A percentile compares a stretch with the other conserved stretches of the same genome.
Conservation (phyloP, 257 asterid species). For the Forsythia viridissima region DNA sequence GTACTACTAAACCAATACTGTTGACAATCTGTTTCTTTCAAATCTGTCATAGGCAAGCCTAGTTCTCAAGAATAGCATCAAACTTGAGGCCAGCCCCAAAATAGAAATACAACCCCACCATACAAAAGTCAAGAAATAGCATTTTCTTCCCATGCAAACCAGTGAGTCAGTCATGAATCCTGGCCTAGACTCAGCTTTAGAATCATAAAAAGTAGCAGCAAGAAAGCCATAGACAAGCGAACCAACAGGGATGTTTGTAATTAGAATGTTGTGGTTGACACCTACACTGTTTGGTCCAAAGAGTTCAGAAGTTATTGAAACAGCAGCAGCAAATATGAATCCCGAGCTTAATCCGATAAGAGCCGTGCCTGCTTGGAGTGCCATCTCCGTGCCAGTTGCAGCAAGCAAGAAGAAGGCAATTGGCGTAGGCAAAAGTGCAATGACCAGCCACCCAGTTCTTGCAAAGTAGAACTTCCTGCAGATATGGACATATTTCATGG, state of each 20-base stretch:
- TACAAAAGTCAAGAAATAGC: slow-evolving; percentile 72
- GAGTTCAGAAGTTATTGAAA: slow-evolving; percentile 87
- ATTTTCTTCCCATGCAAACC: slow-evolving; percentile 83
- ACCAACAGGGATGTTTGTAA: slow-evolving; percentile 86
- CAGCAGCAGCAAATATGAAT: slow-evolving; percentile 88
- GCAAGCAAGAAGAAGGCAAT: slow-evolving; percentile 60
- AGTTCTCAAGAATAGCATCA: slow-evolving; percentile 68
- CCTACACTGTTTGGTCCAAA: slow-evolving; percentile 83
- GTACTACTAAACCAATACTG: slow-evolving; percentile 11
- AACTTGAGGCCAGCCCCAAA: slow-evolving; percentile 64
- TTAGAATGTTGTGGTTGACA: slow-evolving; percentile 89
- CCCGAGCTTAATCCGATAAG: slow-evolving; percentile 89
- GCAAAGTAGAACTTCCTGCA: slow-evolving; percentile 76
- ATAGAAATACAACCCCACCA: slow-evolving; percentile 84
- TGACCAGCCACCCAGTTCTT: slow-evolving; percentile 87
- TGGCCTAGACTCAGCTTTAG: slow-evolving; percentile 32
- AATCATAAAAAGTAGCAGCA: slow-evolving; percentile 72
- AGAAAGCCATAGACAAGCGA: slow-evolving; percentile 78
- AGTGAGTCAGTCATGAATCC: slow-evolving; percentile 31
- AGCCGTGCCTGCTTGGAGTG: slow-evolving; percentile 67
- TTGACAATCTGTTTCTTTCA: slow-evolving; percentile 43
- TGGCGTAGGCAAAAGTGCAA: slow-evolving; percentile 74
- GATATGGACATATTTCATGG: neutral
- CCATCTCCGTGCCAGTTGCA: slow-evolving; percentile 46
- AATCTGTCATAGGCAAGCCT: slow-evolving; percentile 58